These are phyloP conservation scores for Datura wrightii DNA, from an alignment of 257 asterid genomes.

Conservation along the genomic window DNA sequence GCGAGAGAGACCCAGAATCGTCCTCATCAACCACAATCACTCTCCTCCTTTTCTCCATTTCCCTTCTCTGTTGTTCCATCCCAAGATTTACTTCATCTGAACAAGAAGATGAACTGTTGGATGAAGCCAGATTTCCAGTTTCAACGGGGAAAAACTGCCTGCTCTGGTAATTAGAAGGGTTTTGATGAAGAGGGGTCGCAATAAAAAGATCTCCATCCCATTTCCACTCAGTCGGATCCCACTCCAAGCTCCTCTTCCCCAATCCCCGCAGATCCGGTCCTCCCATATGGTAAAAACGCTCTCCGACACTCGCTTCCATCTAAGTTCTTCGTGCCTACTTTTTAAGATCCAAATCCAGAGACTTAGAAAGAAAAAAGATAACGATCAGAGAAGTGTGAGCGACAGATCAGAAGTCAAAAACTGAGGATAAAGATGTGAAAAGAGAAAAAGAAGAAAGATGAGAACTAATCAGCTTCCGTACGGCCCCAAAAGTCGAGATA, in stretches of 20 bases:
- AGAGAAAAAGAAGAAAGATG: background rate
- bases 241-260: slow-evolving; percentile 56
- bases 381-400: background rate
- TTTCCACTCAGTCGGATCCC: slow-evolving; percentile 80
- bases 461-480: slow-evolving; percentile 39
- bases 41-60: slow-evolving; percentile 66
- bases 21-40: slow-evolving; percentile 43
- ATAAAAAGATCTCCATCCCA: slow-evolving; percentile 84
- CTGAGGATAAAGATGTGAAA: background rate
- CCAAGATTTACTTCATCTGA: slow-evolving; percentile 58
- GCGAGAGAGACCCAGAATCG: slow-evolving; percentile 45
- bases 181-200: slow-evolving; percentile 58
- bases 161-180: slow-evolving; percentile 44
- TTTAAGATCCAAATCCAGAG: slow-evolving; percentile 17
- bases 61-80: slow-evolving; percentile 39
- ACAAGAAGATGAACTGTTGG: slow-evolving; percentile 63
- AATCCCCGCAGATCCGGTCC: slow-evolving; percentile 47
- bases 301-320: slow-evolving; percentile 60
- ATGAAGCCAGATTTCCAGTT: slow-evolving; percentile 41
- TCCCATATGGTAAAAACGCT: slow-evolving; percentile 48
- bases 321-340: background rate
- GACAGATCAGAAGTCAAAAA: slow-evolving; percentile 39
- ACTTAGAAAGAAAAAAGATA: background rate
- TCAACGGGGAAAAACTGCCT: slow-evolving; percentile 58
- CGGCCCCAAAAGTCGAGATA: slow-evolving; percentile 43